Evolutionary conservation across 768 basidiomycete species (phyloP), one percentile per base, ranked within the genome.

Genomic region (Russula compacta): DNA sequence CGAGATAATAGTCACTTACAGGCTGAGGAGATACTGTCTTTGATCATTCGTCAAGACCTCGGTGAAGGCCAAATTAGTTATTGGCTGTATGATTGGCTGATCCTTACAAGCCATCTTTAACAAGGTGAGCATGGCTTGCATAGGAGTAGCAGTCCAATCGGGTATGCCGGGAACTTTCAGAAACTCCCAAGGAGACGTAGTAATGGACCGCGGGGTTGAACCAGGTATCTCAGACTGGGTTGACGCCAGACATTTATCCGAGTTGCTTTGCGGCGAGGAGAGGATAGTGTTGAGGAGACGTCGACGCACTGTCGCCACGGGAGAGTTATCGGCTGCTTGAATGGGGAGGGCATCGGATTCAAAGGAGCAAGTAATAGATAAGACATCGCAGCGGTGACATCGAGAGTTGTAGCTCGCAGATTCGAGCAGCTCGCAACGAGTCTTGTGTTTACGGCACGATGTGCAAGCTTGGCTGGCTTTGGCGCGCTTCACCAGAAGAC

Each of bases 301-400:
- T 42, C 32, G 56, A 33, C 61, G 56, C 4, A 19, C 35, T 7
- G 12, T 10, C 9, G 61, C 14, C 42, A 33, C 32, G 10, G 51
- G 58, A 39, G 60, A 50, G 38, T 71, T 60, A 36, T 75, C 73
- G 29, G 62, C 29, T 7, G 56, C 44, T 33, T 57, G 47, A 33
- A 69, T 69, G 11, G 64, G 68, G 15, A 60, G 53, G 46, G 69
- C 67, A 48, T 69, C 72, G 21, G 68, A 73, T 54, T 78, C 77
- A 53, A 80, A 80, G 2, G 80, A 81, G 64, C 79, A 80, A 32
- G 74, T 56, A 24, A 78, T 70, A 56, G 69, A 71, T 53, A 81
- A 71, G n/a, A 80, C 78, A 66, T 78, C 77, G 65, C 80, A 80
- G 12, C 79, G 76, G 59, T 80, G 79, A 44, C 79, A 80, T 38